Evolutionary conservation across 2,329 filamentous ascomycete genomes (phyloP), one percentile per base, ranked within the genome.

Genomic region (Aspergillus quadricinctus): DNA sequence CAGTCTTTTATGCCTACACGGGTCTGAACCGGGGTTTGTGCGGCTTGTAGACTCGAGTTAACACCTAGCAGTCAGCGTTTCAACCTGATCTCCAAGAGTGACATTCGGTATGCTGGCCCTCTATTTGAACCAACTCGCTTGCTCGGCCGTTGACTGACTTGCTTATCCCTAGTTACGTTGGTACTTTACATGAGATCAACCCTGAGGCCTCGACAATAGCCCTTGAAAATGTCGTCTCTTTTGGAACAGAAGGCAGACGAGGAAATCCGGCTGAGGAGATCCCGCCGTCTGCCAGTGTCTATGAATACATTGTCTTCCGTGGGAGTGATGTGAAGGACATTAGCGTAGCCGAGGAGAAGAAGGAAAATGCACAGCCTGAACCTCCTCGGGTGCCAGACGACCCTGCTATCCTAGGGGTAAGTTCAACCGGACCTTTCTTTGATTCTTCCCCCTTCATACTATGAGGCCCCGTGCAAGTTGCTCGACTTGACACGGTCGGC

Each of bases 281-380:
- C 57, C 78, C 88, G 40, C 84, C 91, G 3, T 93, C 90, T 35
- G 88, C 94, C 60, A 90, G 90, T 72, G 84, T 96, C 69, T 99
- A 97, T 80, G 94, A 97, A 73, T 97, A 97, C 79, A 97, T 99
- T 70, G 92, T 99, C 63, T 99, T 99, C 77, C 88, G 93, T 59
- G 94, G 94, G 66, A 97, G 91, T 75, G 94, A 99, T 80, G 94
- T 99, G 71, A 99, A 99, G 78, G 94, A 99, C 75, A 82, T 99
- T 68, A 89, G 91, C 68, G 93, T 99, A 69, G 92, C 96, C 69
- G 89, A 96, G 67, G 84, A 87, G 48, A 85, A 89, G 43, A 84
- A 86, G 65, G 79, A 85, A 61, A 84, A 85, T 67, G 87, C 90
- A 73, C 86, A 92, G 71, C 87, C 87, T 62, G 86, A 88, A 67